Evolutionary conservation across 2,329 filamentous ascomycete species (phyloP).

Genomic region (Remersonia thermophila): DNA sequence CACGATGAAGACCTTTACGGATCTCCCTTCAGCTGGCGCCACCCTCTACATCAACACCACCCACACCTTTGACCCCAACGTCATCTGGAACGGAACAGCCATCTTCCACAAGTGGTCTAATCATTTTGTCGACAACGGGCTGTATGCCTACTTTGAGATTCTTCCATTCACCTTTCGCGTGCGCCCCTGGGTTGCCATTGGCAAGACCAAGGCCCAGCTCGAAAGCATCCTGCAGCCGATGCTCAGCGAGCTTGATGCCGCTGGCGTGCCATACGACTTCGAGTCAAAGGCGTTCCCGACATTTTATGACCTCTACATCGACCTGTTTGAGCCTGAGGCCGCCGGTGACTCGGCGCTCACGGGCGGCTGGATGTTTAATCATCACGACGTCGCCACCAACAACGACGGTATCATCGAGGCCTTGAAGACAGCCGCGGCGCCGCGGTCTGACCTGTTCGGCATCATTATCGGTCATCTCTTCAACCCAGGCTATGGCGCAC

Average conservation of each 20-base stretch:
- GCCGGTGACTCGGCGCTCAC: conserved; percentile 22
- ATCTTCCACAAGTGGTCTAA: conserved; percentile 34
- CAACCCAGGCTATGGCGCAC: conserved; percentile 23
- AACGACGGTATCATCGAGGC: conserved; percentile 27
- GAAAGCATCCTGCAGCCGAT: conserved; percentile 23
- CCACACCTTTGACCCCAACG: conserved; percentile 24
- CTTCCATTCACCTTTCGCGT: conserved; percentile 26
- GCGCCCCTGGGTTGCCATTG: conserved; percentile 25
- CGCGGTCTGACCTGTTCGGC: conserved; percentile 18
- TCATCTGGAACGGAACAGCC: conserved; percentile 34
- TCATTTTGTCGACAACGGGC: conserved; percentile 28
- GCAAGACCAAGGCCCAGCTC: conserved; percentile 23
- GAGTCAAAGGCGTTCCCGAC: conserved; percentile 22
- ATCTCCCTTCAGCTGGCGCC: conserved; percentile 30
- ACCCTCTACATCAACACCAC: conserved; percentile 27
- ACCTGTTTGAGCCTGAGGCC: conserved; percentile 26
- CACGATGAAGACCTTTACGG: conserved; percentile 39
- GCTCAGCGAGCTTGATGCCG: conserved; percentile 21
- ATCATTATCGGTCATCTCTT: conserved; percentile 27
- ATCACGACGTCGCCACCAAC: conserved; percentile 24
- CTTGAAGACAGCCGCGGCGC: conserved; percentile 21
- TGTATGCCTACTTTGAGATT: conserved; percentile 33
- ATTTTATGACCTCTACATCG: conserved; percentile 25
- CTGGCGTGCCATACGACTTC: conserved; percentile 21
- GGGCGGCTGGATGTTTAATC: conserved; percentile 28